Evolutionary conservation across 2,329 filamentous ascomycete species (phyloP), one percentile per base, ranked within the genome.

Genomic region (Pseudogymnoascus sp.): DNA sequence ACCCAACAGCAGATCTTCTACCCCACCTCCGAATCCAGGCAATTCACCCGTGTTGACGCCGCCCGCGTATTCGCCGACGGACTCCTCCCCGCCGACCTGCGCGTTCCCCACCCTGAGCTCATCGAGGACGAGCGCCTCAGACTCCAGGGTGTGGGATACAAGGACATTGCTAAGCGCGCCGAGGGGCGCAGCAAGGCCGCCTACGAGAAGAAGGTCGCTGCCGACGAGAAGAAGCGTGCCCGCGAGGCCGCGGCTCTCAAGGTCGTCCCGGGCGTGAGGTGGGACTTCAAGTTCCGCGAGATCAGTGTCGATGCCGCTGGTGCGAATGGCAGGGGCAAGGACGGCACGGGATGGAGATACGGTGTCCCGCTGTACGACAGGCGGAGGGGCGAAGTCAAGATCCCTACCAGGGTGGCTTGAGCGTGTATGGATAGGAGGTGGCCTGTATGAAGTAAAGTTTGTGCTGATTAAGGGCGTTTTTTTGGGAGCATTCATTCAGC

Each of bases 1-100:
- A 85, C 84, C 6, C 79, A 79, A 74, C 81, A 84, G 71, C 84
- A 87, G 72, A 75, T 87, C n/a, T 87, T 86, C 68, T 76, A 82
- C 66, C 84, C 84, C 5, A 82, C 82, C 4, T 80, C 84, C 0
- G 84, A 87, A 70, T 86, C 84, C 38, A 77, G 82, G 59, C 75
- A 79, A 64, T 86, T 86, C 67, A 88, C 83, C 28, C 82, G 86
- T 67, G 78, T 79, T 65, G 85, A 88, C 68, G 85, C 86, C 33
- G 85, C 85, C 57, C 79, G 80, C 69, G 84, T 84, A 4, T 88
- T 88, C 71, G 79, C 85, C 68, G 75, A 81, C 33, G 78, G 71
- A 18, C 77, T 88, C 70, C 78, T 86, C 7, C 80, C 85, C 0
- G 78, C 82, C 1, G 85, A 89, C 69, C 71, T 77, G 63, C 79